Evolutionary conservation across 108 stramenopile species (phyloP), one percentile per base, ranked within the genome.

Genomic region (Cyclotella sp.): DNA sequence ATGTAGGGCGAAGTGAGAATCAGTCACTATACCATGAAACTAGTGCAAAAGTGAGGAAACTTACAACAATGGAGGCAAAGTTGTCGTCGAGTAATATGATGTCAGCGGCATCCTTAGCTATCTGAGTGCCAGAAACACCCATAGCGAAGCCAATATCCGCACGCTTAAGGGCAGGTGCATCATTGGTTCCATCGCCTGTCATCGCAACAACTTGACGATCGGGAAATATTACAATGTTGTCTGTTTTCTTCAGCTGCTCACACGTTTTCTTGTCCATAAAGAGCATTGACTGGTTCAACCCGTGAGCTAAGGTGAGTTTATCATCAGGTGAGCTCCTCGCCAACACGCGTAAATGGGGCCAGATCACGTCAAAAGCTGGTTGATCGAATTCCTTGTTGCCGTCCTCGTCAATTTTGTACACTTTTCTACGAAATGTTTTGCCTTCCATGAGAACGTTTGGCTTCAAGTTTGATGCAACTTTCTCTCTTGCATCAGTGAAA

Each of bases 111-210:
- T 96, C 90, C 73, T 96, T 95, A 55, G 99, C 99, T 53, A 98
- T 97, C 83, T 99, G 93, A 28, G 98, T 99, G 53, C 98, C 98
- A 42, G 97, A 86, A 76, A 98, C 88, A 45, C 98, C 98, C 98
- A 99, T 99, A 28, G 96, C 94, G 76, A 99, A 95, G 18, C 99
- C 98, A 61, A 99, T 96, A 73, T 99, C 96, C n/a, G 98, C 97
- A 69, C 95, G 79, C 83, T 98, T 99, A 62, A 99, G 86, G 0
- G 99, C 98, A 21, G 98, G 99, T 19, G 99, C 99, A 77, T 99
- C 98, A 79, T 99, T 99, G 12, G 99, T 98, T 42, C 99, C 99
- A 82, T 99, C 99, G 54, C 99, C 99, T 0, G 99, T 99, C 86
- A 98, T 97, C 47, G 97, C 97, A 62, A 99, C 93, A 0, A 99